A percentile compares a stretch with the other conserved stretches of the same genome.
Evolutionary conservation across 164 flowering plant genomes (phyloP).

Genomic region (Stephania yunnanensis): DNA sequence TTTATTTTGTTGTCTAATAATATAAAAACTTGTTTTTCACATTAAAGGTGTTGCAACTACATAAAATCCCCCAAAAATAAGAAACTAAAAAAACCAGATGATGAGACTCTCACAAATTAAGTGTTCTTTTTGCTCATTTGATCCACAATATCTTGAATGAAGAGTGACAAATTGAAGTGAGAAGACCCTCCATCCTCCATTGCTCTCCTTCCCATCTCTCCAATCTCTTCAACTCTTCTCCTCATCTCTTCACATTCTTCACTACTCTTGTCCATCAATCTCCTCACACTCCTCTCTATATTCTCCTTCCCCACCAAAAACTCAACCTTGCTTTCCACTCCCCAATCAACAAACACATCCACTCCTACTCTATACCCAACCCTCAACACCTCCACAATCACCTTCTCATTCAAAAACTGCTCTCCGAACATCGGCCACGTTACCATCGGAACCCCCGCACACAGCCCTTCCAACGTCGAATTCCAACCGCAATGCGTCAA

Average conservation of each 20-base stretch:
- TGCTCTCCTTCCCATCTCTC: constrained; percentile 27
- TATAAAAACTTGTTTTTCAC: too few species aligned
- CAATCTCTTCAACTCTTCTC: constrained; percentile 32
- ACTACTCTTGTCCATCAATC: constrained; percentile 31
- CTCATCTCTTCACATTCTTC: constrained; percentile 32
- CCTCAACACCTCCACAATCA: constrained; percentile 2
- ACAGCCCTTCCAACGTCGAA: neutral
- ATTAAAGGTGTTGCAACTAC: too few species aligned
- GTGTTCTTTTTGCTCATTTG: neutral
- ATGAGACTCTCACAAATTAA: too few species aligned
- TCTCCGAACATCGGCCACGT: neutral
- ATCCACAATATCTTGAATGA: constrained; percentile 35
- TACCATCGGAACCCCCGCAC: neutral
- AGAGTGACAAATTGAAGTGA: constrained; percentile 16
- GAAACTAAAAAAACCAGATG: too few species aligned
- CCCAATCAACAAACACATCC: constrained; percentile 24
- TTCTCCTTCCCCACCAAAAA: constrained; percentile 28
- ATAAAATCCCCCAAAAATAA: too few species aligned
- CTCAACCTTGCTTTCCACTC: constrained; percentile 17
- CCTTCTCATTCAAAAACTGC: neutral
- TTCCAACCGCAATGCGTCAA: constrained; percentile 30
- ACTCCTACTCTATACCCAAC: constrained; percentile 34
- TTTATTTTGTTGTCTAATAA: too few species aligned
- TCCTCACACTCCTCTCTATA: constrained; percentile 29
- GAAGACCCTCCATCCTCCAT: constrained; percentile 49